These are phyloP conservation scores for Athelia psychrophila DNA, from an alignment of 1,284 basidiomycete species.

Conservation along the genomic window DNA sequence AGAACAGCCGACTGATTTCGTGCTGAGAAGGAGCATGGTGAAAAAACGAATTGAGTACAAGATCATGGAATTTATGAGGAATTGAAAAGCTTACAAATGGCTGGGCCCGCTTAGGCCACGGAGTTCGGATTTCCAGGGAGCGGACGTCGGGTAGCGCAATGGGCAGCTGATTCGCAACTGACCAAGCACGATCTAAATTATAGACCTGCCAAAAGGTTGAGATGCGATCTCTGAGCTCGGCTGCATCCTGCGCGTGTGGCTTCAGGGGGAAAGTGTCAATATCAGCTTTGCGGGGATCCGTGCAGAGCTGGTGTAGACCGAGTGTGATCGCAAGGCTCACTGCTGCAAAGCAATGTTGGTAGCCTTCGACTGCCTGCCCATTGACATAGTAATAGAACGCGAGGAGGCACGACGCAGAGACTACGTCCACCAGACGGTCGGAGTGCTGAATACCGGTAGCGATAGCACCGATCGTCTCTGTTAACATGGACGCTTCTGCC, in stretches of 20 bases:
- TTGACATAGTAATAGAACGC: conserved; percentile 60
- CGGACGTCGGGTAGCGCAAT: conserved; percentile 51
- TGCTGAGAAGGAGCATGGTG: no score
- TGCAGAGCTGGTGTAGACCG: conserved; percentile 44
- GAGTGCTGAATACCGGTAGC: conserved; percentile 45
- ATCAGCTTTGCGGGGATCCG: conserved; percentile 14
- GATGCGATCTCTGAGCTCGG: conserved; percentile 46
- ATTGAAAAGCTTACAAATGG: conserved; percentile 11
- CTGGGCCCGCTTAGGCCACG: conserved; percentile 39
- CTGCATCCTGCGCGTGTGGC: conserved; percentile 33
- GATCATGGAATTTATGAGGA: conserved; percentile 3
- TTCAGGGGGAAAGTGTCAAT: conserved; percentile 28
- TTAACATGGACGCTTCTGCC: conserved; percentile 46
- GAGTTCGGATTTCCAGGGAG: conserved; percentile 45
- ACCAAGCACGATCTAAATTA: conserved; percentile 57
- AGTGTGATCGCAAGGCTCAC: conserved; percentile 52
- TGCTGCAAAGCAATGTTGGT: conserved; percentile 57
- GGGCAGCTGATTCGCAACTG: conserved; percentile 50
- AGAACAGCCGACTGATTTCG: no score
- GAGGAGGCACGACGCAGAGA: conserved; percentile 58
- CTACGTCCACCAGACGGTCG: conserved; percentile 53
- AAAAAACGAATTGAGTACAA: neutral
- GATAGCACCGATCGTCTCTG: conserved; percentile 47
- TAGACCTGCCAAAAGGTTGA: conserved; percentile 61
- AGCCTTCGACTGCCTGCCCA: conserved; percentile 54